Evolutionary conservation across 176 grass and related monocot genomes (phyloP).

Genomic region (sorghum (Sorghum bicolor)): Sorghum_bicolor_NCBIv3 NC_012876.2:60900501-60901000

Average conservation of each 20-base stretch:
- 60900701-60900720: constrained; percentile 38
- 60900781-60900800: constrained; percentile 39
- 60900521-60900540: constrained; percentile 24
- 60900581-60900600: constrained; percentile 31
- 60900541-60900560: constrained; percentile 39
- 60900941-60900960: constrained; percentile 33
- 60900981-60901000: constrained; percentile 30
- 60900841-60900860: constrained; percentile 37
- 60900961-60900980: constrained; percentile 33
- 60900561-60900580: constrained; percentile 41
- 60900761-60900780: constrained; percentile 7
- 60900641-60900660: constrained; percentile 37
- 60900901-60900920: constrained; percentile 34
- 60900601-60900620: constrained; percentile 16
- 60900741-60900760: constrained; percentile 29
- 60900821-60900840: constrained; percentile 47
- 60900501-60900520: constrained; percentile 47
- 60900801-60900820: constrained; percentile 23
- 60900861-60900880: constrained; percentile 48
- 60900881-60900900: constrained; percentile 39
- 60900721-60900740: constrained; percentile 39
- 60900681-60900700: constrained; percentile 18
- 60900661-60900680: constrained; percentile 14
- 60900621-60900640: constrained; percentile 31
- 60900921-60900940: constrained; percentile 43